These are phyloP conservation scores for Geosmithia putterillii DNA, from an alignment of 2,329 filamentous ascomycete species.

Conservation along the genomic window DNA sequence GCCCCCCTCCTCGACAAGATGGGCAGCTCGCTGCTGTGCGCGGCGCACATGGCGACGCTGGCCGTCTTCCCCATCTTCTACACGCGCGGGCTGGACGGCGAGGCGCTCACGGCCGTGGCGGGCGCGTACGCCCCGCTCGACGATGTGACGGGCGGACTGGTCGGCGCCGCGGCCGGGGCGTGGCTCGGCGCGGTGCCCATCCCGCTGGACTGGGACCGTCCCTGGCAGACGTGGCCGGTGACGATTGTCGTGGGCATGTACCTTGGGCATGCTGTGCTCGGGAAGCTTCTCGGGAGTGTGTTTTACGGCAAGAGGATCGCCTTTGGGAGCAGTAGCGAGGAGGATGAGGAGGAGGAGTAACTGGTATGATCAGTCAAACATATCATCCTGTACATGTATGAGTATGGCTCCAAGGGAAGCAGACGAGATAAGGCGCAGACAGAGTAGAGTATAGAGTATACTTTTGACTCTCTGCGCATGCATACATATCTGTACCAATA, in stretches of 20 bases:
- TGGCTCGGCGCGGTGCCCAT: constrained; percentile 95
- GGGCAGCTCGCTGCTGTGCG: constrained; percentile 65
- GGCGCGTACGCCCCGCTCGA: constrained; percentile 62
- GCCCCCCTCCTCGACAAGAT: constrained; percentile 78
- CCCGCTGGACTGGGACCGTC: constrained; percentile 94
- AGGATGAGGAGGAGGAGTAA: constrained; percentile 15
- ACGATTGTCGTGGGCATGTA: constrained; percentile 81
- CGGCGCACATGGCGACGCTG: constrained; percentile 71
- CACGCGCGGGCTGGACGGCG: constrained; percentile 63
- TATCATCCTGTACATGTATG: too few species aligned
- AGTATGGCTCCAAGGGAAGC: too few species aligned
- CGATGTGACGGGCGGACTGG: constrained; percentile 67
- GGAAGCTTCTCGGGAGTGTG: constrained; percentile 42
- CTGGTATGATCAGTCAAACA: too few species aligned
- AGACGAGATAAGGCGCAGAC: too few species aligned
- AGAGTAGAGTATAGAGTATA: too few species aligned
- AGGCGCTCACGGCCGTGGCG: constrained; percentile 59
- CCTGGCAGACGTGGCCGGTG: constrained; percentile 97
- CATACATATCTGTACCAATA: too few species aligned
- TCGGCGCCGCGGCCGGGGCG: constrained; percentile 70
- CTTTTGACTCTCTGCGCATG: too few species aligned
- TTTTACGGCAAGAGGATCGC: constrained; percentile 32
- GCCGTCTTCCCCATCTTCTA: constrained; percentile 73
- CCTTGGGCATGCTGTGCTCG: constrained; percentile 62
- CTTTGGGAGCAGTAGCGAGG: constrained; percentile 11